Percentiles rank a stretch among this genome's conserved stretches.
Evolutionary conservation across 2,329 filamentous ascomycete species (phyloP).

Genomic region (Fusarium secorum): DNA sequence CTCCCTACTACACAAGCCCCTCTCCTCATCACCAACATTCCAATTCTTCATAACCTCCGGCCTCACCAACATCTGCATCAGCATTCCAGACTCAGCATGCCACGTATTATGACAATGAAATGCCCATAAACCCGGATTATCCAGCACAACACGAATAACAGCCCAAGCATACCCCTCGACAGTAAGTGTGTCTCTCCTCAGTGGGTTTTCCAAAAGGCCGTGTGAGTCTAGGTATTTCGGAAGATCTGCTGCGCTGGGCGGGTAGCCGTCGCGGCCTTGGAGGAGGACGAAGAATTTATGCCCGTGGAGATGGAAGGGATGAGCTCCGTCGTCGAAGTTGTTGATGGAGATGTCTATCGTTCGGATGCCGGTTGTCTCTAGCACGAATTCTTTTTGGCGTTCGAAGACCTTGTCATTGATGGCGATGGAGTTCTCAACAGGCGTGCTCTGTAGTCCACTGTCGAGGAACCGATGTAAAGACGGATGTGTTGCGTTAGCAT

Average conservation of each 20-base stretch:
- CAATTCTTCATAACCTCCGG: conserved; percentile 42
- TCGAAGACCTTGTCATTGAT: conserved; percentile 46
- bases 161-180: conserved; percentile 64
- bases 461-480: conserved; percentile 49
- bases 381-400: conserved; percentile 50
- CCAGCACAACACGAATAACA: conserved; percentile 61
- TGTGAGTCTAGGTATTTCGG: conserved; percentile 38
- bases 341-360: conserved; percentile 67
- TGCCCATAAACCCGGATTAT: conserved; percentile 66
- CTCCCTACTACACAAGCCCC: conserved; percentile 41
- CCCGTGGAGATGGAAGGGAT: conserved; percentile 65
- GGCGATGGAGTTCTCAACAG: conserved; percentile 23
- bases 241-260: conserved; percentile 41
- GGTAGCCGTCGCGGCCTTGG: conserved; percentile 47
- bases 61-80: conserved; percentile 63
- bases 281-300: conserved; percentile 61
- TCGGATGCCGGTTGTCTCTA: conserved; percentile 60
- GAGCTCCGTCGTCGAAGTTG: conserved; percentile 60
- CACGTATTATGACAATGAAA: conserved; percentile 67
- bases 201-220: conserved; percentile 43
- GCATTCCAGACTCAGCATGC: conserved; percentile 65
- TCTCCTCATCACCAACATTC: conserved; percentile 35
- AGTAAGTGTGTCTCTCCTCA: conserved; percentile 55
- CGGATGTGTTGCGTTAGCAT: conserved; percentile 47
- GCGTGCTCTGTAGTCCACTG: conserved; percentile 16